A percentile compares a stretch with the other conserved stretches of the same genome.
Evolutionary conservation across 352 stramenopile genomes (phyloP).

Genomic region (Globisporangium nagaii): DNA sequence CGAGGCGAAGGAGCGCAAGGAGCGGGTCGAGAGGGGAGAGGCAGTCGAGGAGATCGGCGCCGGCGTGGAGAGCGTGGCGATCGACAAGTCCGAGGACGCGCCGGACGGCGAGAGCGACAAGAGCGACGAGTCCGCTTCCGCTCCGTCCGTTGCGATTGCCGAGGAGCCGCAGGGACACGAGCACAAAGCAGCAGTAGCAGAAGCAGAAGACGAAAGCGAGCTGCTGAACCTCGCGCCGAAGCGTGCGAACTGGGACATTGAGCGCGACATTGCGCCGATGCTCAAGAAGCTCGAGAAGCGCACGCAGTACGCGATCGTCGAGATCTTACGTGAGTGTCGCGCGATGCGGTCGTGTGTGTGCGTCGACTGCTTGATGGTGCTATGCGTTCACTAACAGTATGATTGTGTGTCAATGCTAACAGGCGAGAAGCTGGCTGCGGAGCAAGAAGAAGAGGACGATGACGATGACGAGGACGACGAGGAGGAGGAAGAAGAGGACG

Average conservation of each 20-base stretch:
- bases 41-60: slow-evolving; percentile 11
- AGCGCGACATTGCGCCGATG: slow-evolving; percentile 82
- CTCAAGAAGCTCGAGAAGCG: slow-evolving; percentile 83
- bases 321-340: slow-evolving; percentile 81
- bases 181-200: slow-evolving; percentile 13
- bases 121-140: slow-evolving; percentile 10
- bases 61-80: slow-evolving; percentile 1
- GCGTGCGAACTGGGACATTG: slow-evolving; percentile 85
- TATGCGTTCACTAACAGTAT: too few relatives aligned
- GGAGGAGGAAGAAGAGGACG: slow-evolving; percentile 32
- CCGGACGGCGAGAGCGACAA: neutral
- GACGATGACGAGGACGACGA: slow-evolving; percentile 54
- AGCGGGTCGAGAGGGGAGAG: slow-evolving; percentile 32
- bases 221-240: slow-evolving; percentile 74
- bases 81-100: slow-evolving; percentile 11
- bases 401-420: neutral
- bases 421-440: slow-evolving; percentile 79
- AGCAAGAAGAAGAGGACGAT: slow-evolving; percentile 54
- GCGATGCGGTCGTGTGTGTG: too few relatives aligned
- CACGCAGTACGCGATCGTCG: slow-evolving; percentile 82
- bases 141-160: neutral
- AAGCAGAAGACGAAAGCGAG: slow-evolving; percentile 56
- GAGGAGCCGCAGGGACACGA: slow-evolving; percentile 14
- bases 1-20: slow-evolving; percentile 78
- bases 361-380: neutral